Conservation (phyloP, 305 asterid genomes). For the Solanum hybrid region DNA sequence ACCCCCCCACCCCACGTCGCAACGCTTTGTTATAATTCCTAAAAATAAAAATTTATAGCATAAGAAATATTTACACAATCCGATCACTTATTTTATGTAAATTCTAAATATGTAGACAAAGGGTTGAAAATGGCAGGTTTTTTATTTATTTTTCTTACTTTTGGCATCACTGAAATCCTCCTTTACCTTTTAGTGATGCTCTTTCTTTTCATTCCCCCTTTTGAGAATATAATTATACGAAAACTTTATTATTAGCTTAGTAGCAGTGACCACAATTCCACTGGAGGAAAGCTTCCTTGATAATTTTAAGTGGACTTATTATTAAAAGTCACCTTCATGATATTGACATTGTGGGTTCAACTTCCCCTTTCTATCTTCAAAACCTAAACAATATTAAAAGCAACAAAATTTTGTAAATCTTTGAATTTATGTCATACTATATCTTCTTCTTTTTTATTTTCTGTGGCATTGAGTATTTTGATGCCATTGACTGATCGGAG, state of each 20-base stretch:
- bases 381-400: slow-evolving; percentile 1
- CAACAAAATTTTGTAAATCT: background rate
- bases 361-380: background rate
- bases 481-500: background rate
- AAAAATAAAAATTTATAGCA: too few species aligned
- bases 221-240: slow-evolving; percentile 25
- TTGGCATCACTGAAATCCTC: slow-evolving; percentile 31
- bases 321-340: background rate
- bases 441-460: background rate
- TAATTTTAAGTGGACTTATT: background rate
- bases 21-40: background rate
- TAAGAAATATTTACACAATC: background rate
- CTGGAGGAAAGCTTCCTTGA: slow-evolving; percentile 11
- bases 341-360: background rate
- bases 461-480: background rate
- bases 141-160: slow-evolving; percentile 15
- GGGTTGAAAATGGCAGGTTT: slow-evolving; percentile 2
- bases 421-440: background rate
- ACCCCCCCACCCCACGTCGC: background rate
- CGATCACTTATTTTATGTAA: background rate
- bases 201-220: slow-evolving; percentile 40
- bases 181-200: slow-evolving; percentile 42
- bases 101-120: background rate
- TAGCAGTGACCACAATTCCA: slow-evolving; percentile 64
- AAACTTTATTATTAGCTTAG: slow-evolving; percentile 17